Percentiles rank a stretch among this genome's conserved stretches.
Conservation (phyloP, 495 filamentous ascomycete species). For the Emericellopsis terricola region DNA sequence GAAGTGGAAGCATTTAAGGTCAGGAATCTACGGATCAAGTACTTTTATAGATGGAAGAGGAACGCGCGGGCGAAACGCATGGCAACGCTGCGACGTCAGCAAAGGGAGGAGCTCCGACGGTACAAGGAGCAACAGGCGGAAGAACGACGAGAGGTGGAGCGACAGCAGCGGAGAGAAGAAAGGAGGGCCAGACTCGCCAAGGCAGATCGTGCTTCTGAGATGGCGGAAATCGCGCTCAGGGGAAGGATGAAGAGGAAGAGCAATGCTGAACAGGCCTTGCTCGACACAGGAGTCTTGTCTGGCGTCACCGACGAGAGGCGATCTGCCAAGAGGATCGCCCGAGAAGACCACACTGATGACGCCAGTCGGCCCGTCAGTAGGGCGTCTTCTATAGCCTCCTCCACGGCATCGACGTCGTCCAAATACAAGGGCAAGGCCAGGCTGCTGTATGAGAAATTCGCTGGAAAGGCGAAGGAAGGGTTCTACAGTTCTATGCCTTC, state of each 20-base stretch:
- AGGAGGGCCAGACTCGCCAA: constrained; percentile 8
- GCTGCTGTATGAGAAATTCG: neutral
- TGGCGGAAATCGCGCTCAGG: neutral
- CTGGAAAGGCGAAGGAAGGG: neutral
- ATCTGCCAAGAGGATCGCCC: constrained; percentile 7
- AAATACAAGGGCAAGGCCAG: constrained; percentile 2
- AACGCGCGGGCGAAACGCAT: constrained; percentile 12
- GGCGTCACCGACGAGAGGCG: constrained; percentile 10
- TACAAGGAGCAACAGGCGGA: constrained; percentile 11
- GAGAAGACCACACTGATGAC: neutral
- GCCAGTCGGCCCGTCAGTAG: neutral
- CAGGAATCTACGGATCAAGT: constrained; percentile 25
- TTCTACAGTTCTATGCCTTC: constrained; percentile 1
- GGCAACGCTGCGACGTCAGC: constrained; percentile 16
- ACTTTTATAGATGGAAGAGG: constrained; percentile 28
- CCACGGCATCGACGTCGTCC: neutral
- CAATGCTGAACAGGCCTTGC: constrained; percentile 9
- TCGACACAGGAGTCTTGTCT: constrained; percentile 11
- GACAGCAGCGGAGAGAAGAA: constrained; percentile 9
- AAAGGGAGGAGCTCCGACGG: constrained; percentile 11
- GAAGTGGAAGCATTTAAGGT: constrained; percentile 19
- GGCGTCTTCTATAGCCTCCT: neutral
- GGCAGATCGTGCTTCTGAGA: constrained; percentile 2
- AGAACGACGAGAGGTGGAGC: constrained; percentile 12
- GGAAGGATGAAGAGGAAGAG: constrained; percentile 1